Conservation (phyloP, 2,329 filamentous ascomycete species). For the Beauveria varroae region DNA sequence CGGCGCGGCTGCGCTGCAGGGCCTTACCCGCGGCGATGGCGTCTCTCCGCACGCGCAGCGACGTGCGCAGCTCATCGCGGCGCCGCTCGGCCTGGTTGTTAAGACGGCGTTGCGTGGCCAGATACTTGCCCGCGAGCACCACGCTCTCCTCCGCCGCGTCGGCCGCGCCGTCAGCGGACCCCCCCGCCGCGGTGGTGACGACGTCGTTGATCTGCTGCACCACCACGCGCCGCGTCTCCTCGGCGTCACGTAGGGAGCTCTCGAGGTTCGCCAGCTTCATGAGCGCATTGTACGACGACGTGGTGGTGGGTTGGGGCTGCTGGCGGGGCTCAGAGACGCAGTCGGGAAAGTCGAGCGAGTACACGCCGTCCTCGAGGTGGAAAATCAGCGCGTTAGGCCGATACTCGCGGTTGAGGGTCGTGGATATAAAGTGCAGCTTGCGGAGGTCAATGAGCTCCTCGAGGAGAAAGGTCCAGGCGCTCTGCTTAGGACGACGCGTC, state of each 20-base stretch:
- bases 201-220: conserved; percentile 68
- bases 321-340: conserved; percentile 34
- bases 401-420: conserved; percentile 60
- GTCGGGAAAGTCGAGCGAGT: conserved; percentile 64
- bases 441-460: conserved; percentile 66
- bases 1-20: conserved; percentile 49
- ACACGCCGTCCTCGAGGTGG: conserved; percentile 79
- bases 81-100: conserved; percentile 55
- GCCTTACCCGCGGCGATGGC: conserved; percentile 60
- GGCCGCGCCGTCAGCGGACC: conserved; percentile 35
- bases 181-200: conserved; percentile 33
- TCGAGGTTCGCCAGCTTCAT: conserved; percentile 86
- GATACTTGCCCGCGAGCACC: conserved; percentile 42
- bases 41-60: conserved; percentile 55
- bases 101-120: conserved; percentile 57
- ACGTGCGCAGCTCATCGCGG: conserved; percentile 59
- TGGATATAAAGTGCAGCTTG: conserved; percentile 71
- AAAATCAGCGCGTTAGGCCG: conserved; percentile 79
- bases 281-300: conserved; percentile 78
- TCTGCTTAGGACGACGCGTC: conserved; percentile 48
- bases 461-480: conserved; percentile 56
- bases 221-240: conserved; percentile 67
- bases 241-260: conserved; percentile 82
- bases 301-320: conserved; percentile 44
- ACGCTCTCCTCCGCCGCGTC: conserved; percentile 43